These are phyloP conservation scores for Cladorrhinum sp. DNA, from an alignment of 2,329 filamentous ascomycete species.

Conservation along the genomic window DNA sequence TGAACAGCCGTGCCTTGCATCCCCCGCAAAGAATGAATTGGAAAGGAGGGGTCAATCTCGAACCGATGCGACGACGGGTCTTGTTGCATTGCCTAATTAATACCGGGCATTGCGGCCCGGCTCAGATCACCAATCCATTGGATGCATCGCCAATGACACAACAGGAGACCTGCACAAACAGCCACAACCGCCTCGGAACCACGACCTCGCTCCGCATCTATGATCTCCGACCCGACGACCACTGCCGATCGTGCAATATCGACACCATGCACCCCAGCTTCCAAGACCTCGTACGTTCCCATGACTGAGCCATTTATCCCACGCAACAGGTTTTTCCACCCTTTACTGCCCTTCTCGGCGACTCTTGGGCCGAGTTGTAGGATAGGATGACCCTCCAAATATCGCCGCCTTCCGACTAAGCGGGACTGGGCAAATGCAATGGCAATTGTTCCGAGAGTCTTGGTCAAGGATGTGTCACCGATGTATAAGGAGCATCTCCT, in stretches of 20 bases:
- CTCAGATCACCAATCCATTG: conserved; percentile 1
- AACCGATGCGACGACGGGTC: conserved; percentile 5
- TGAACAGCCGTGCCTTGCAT: too few relatives aligned
- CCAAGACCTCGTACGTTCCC: background rate
- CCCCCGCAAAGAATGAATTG: too few relatives aligned
- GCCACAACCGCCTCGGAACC: conserved; percentile 18
- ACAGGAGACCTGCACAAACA: background rate
- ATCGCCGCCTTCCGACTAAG: conserved; percentile 21
- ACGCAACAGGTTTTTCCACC: conserved; percentile 23
- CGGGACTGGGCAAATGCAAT: conserved; percentile 13
- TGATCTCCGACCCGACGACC: conserved; percentile 10
- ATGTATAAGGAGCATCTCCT: conserved; percentile 14
- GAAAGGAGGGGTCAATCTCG: background rate
- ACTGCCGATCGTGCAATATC: conserved; percentile 19
- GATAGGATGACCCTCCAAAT: conserved; percentile 2
- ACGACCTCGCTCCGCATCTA: conserved; percentile 13
- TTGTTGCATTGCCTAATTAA: conserved; percentile 24
- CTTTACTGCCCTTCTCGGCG: conserved; percentile 4
- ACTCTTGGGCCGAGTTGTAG: conserved; percentile 11
- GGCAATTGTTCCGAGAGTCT: background rate
- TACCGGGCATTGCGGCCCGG: conserved; percentile 29
- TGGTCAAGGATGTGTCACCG: background rate
- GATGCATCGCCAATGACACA: background rate
- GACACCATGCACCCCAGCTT: conserved; percentile 19
- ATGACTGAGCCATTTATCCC: conserved; percentile 26